Evolutionary conservation across 2,329 filamentous ascomycete species (phyloP).

Genomic region (Microdochium bolleyi): DNA sequence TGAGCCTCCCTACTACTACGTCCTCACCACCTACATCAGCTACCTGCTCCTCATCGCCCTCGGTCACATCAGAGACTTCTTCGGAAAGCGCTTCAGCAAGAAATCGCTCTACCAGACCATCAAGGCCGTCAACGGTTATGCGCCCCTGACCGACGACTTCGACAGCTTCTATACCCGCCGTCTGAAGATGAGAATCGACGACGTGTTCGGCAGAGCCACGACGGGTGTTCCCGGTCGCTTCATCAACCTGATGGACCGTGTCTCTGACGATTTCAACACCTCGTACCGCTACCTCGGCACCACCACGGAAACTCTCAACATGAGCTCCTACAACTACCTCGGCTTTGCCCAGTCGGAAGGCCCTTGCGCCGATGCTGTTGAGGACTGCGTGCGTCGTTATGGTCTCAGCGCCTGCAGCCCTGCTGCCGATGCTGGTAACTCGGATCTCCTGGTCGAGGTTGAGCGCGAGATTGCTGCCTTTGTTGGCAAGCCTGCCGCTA

Average conservation of each 20-base stretch:
- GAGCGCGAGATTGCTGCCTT: constrained; percentile 85
- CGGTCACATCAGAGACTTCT: constrained; percentile 93
- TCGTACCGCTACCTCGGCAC: constrained; percentile 86
- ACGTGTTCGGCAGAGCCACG: constrained; percentile 88
- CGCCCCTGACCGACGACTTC: constrained; percentile 93
- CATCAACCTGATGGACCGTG: constrained; percentile 87
- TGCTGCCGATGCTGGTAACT: constrained; percentile 75
- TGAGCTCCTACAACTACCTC: constrained; percentile 99
- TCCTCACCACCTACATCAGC: constrained; percentile 96
- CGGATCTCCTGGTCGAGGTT: constrained; percentile 80
- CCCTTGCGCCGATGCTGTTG: constrained; percentile 87
- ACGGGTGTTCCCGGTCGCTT: constrained; percentile 90
- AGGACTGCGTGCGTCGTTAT: constrained; percentile 77
- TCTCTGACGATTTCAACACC: constrained; percentile 84
- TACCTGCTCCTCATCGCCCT: constrained; percentile 94
- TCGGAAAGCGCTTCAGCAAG: constrained; percentile 89
- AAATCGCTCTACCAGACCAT: constrained; percentile 76
- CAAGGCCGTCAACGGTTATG: constrained; percentile 79
- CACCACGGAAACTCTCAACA: constrained; percentile 88
- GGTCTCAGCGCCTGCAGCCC: constrained; percentile 78
- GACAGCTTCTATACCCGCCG: constrained; percentile 96
- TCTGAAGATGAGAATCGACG: constrained; percentile 89
- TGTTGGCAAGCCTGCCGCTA: constrained; percentile 87
- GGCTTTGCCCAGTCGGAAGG: constrained; percentile 97
- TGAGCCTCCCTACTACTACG: constrained; percentile 92